A percentile compares a stretch with the other conserved stretches of the same genome.
phyloP scores from a whole-genome alignment of 495 filamentous ascomycete genomes.

The Podospora didyma region DNA sequence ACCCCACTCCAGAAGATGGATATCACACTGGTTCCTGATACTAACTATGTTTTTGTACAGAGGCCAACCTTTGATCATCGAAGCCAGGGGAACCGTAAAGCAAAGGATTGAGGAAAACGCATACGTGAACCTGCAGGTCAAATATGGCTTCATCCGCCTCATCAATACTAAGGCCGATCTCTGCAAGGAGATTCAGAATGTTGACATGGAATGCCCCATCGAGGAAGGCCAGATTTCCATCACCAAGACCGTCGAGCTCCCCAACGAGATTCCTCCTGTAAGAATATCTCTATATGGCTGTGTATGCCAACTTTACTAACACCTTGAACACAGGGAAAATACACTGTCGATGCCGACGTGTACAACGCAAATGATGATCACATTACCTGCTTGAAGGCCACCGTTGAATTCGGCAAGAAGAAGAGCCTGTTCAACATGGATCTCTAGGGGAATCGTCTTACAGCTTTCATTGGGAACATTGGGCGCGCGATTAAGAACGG shows the following conservation, averaged over 20 bases:
- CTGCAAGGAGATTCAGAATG: constrained; percentile 81
- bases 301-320: too few species aligned
- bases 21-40: not conserved
- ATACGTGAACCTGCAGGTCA: constrained; percentile 76
- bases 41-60: constrained; percentile 40
- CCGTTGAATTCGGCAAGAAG: constrained; percentile 47
- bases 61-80: constrained; percentile 73
- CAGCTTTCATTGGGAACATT: not conserved
- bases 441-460: constrained; percentile 11
- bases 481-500: too few species aligned
- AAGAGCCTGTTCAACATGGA: constrained; percentile 14
- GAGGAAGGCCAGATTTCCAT: constrained; percentile 67
- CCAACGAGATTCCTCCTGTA: constrained; percentile 86
- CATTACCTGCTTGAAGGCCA: constrained; percentile 80
- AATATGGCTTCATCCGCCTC: constrained; percentile 88
- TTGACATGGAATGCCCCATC: constrained; percentile 86
- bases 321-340: constrained; percentile 64
- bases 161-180: constrained; percentile 74
- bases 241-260: constrained; percentile 78
- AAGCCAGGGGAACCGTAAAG: constrained; percentile 66
- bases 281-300: too few species aligned
- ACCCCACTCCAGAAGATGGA: not conserved
- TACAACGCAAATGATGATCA: constrained; percentile 60
- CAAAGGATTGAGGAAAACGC: constrained; percentile 71
- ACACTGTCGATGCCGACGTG: constrained; percentile 84